Base-by-base conservation (phyloP, 495 filamentous ascomycete genomes). In the Tuber aestivum region DNA sequence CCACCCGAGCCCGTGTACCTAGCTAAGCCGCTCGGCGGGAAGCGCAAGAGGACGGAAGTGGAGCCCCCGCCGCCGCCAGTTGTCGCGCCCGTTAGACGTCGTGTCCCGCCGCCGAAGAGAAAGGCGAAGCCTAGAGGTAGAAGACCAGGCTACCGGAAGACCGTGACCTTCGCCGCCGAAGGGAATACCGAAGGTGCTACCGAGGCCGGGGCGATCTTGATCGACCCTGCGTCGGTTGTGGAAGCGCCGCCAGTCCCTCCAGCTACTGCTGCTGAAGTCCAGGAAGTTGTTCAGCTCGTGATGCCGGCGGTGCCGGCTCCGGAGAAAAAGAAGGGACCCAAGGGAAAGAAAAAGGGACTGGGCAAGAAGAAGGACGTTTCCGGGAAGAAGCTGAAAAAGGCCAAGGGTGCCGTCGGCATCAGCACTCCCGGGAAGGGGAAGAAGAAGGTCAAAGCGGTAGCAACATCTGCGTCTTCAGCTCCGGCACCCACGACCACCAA, bases 11-110 rank as follows among this genome's bases (percentile, higher is more conserved):
- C 90, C 4, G 93, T 97, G 68, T 95, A 93, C 79, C 85, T 99
- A 35, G 95, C 94, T 0, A 97, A 97, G 84, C 87, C 94, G 70
- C 89, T 94, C 77, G 93, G 93, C 80, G 93, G 92, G 86, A 87
- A 41, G 87, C 87, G 9, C 87, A 89, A 20, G 89, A 89, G 41
- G 87, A 89, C 16, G 85, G 91, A 50, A 86, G 90, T 69, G 87
- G 91, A 83, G 89, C 90, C 21, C 86, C 91, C 3, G 87, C 87
- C n/a, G 83, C 89, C 71, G 87, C 89, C 70, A 89, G 90, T 82
- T 86, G 86, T 14, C 86, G 91, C 70, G 89, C 89, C 70, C 27
- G 70, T 74, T 3, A 88, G 87, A 71, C 85, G 90, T 81, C 89
- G 90, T 73, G 90, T 92, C 32, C 89, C 89, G 0, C 92, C 93